Evolutionary conservation across 352 stramenopile species (phyloP).

Genomic region (Thalassiosira mediterranea): DNA sequence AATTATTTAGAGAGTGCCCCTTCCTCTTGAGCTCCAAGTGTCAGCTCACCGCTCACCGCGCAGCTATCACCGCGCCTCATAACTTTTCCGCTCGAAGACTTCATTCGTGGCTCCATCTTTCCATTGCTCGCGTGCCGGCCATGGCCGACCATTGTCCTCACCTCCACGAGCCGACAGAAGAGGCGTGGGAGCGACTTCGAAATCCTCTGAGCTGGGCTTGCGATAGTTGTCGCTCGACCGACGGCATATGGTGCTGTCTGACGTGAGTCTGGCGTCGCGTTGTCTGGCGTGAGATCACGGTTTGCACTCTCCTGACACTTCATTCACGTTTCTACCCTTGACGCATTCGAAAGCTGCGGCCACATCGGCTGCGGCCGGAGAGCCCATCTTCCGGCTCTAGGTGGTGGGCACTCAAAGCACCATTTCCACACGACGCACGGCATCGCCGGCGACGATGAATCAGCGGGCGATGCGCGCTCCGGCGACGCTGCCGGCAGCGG

Average conservation of each 20-base stretch:
- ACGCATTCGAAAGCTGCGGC: slow-evolving; percentile 22
- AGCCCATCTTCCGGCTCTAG: slow-evolving; percentile 43
- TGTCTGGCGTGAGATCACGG: too few species aligned
- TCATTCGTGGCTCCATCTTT: too few species aligned
- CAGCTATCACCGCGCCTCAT: too few species aligned
- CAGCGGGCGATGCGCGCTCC: background rate
- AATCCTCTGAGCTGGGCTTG: slow-evolving; percentile 46
- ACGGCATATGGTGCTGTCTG: slow-evolving; percentile 51
- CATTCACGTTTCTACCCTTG: background rate
- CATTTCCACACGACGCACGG: slow-evolving; percentile 54
- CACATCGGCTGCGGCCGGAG: slow-evolving; percentile 52
- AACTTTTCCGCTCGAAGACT: too few species aligned
- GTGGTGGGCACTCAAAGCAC: slow-evolving; percentile 52
- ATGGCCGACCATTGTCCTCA: slow-evolving; percentile 51
- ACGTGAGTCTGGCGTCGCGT: background rate
- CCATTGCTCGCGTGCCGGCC: too few species aligned
- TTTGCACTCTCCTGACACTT: background rate
- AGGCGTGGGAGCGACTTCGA: slow-evolving; percentile 33
- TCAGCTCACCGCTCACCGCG: too few species aligned
- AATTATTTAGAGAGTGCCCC: too few species aligned
- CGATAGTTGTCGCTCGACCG: slow-evolving; percentile 42
- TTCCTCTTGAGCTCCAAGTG: too few species aligned
- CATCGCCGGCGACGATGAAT: background rate
- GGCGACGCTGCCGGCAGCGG: background rate
- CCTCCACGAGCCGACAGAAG: slow-evolving; percentile 34